Evolutionary conservation across 495 filamentous ascomycete genomes (phyloP), one percentile per base, ranked within the genome.

Genomic region (Bathelium albidoporum): DNA sequence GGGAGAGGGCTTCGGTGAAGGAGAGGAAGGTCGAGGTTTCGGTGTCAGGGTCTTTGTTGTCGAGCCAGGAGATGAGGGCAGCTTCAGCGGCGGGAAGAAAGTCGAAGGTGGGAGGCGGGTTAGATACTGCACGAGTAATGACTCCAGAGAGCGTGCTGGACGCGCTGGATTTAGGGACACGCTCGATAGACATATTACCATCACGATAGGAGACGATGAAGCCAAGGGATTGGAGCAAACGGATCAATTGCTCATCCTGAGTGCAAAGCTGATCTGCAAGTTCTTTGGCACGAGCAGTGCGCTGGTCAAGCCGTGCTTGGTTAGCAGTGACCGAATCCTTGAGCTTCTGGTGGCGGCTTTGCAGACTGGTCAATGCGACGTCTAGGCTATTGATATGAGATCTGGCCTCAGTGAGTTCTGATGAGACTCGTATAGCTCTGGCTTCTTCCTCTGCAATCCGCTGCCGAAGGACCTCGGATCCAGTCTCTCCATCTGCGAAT

Each of bases 161-260:
- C 11, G 81, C 75, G 29, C 78, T 86, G 71, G 76, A 83, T 79
- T 80, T 95, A 71, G 75, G 92, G 62, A 78, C 84, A 61, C 83
- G 87, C 65, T 95, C 88, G 39, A 97, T 85, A 14, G 84, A 71
- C 78, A 96, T 89, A 24, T 77, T 80, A 14, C 49, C 64, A 55
- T 90, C 88, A 63, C 87, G 85, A 29, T 89, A 85, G 16, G 86
- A 83, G 32, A 96, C 77, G 0, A 87, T 84, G 70, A 91, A 95
- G 14, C 93, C 91, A 2, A 97, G 77, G 32, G 88, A 82, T 70
- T 96, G 91, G 1, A 99, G 82, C 52, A 99, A 83, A 39, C 83
- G 82, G 39, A 82, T 83, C 3, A 95, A 75, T 49, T 87, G 85
- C 66, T 90, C 86, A 62, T 91, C 88, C 59, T 94, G 89, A 2